phyloP scores from a whole-genome alignment of 495 filamentous ascomycete genomes.

The Bathelium albidoporum region DNA sequence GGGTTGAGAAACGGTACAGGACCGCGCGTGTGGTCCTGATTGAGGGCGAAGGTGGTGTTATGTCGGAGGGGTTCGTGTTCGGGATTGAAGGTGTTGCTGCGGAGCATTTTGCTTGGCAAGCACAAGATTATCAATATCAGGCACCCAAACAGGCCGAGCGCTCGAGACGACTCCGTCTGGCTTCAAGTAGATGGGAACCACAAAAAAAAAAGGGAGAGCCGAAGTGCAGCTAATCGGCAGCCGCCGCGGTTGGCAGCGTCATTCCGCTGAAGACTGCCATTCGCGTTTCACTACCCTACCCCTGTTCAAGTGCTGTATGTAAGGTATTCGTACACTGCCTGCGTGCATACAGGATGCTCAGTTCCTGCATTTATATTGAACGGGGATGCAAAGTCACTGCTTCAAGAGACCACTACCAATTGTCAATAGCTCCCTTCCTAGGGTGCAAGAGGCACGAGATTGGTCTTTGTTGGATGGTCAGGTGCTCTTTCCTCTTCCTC shows the following conservation, averaged over 20 bases:
- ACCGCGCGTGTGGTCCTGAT: conserved; percentile 23
- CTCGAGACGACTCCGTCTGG: background rate
- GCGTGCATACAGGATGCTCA: too few relatives aligned
- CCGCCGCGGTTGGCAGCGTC: background rate
- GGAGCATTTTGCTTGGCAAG: conserved; percentile 10
- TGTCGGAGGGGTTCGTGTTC: conserved; percentile 21
- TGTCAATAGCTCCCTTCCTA: too few relatives aligned
- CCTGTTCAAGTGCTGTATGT: background rate
- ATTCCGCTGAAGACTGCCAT: background rate
- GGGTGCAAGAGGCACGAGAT: background rate
- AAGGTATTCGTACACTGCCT: background rate
- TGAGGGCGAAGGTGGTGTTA: conserved; percentile 17
- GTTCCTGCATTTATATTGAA: too few relatives aligned
- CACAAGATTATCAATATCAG: background rate
- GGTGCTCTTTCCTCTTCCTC: background rate
- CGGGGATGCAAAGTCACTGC: too few relatives aligned
- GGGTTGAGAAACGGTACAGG: conserved; percentile 43
- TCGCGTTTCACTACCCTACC: background rate
- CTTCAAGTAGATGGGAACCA: background rate
- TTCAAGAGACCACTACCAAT: too few relatives aligned
- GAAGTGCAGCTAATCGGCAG: background rate
- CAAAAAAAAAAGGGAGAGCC: conserved; percentile 1
- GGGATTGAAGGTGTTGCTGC: conserved; percentile 21
- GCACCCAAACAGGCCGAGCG: background rate
- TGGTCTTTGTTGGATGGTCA: background rate